These are phyloP conservation scores for Linnemannia schmuckeri DNA, from an alignment of 192 early-diverging fungal species.

Conservation along the genomic window DNA sequence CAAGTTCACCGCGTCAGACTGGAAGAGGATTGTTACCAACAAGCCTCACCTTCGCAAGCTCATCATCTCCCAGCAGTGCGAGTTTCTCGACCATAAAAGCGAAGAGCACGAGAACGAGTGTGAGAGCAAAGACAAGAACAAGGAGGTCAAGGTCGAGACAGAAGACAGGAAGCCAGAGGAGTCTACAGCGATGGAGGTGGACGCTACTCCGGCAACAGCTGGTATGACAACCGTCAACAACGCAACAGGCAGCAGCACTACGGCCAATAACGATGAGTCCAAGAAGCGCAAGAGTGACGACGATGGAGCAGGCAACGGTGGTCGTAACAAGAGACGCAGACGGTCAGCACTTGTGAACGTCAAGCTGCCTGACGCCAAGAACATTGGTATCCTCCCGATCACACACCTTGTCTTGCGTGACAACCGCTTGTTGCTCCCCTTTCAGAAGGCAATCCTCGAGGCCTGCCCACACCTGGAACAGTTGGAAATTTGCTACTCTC, in stretches of 20 bases:
- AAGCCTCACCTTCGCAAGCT: not conserved
- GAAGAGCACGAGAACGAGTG: not conserved
- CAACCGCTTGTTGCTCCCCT: not conserved
- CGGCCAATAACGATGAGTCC: too few relatives aligned
- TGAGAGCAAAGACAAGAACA: too few relatives aligned
- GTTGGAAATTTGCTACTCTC: not conserved
- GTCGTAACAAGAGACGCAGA: not conserved
- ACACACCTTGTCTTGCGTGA: not conserved
- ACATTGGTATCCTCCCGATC: not conserved
- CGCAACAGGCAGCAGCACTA: too few relatives aligned
- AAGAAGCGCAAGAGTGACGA: too few relatives aligned
- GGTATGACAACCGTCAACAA: not conserved
- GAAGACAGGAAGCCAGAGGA: not conserved
- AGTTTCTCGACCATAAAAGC: not conserved
- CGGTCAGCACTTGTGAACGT: not conserved
- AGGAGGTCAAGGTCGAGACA: too few relatives aligned
- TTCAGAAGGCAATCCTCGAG: not conserved
- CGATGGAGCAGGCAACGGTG: too few relatives aligned
- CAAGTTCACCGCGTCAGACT: not conserved
- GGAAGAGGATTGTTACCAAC: not conserved
- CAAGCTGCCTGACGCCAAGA: not conserved
- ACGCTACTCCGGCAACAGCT: not conserved
- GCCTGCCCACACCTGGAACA: not conserved
- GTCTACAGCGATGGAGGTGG: not conserved
- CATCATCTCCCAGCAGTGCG: not conserved